Evolutionary conservation across 768 basidiomycete genomes (phyloP).

Genomic region (Termitomyces heimii): DNA sequence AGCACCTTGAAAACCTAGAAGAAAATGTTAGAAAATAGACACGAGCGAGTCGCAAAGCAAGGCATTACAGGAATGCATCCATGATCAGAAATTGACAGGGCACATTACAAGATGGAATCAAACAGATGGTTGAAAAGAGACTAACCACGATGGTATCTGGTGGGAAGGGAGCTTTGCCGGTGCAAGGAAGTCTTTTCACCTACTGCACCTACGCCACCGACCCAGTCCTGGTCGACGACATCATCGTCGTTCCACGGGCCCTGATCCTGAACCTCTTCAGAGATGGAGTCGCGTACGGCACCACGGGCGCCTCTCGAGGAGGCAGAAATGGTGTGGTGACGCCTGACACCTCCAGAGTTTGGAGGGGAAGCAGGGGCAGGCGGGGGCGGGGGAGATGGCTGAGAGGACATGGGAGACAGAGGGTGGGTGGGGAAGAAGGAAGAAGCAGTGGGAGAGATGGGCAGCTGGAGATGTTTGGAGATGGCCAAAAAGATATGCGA

Average conservation of each 20-base stretch:
- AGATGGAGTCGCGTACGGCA: slow-evolving; percentile 55
- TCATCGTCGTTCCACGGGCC: slow-evolving; percentile 71
- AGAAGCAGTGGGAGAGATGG: background rate
- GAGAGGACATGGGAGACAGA: slow-evolving; percentile 23
- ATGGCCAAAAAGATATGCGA: slow-evolving; percentile 12
- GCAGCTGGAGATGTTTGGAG: slow-evolving; percentile 4
- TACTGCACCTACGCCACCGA: slow-evolving; percentile 74
- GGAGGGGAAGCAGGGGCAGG: slow-evolving; percentile 35
- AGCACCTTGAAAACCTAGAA: slow-evolving; percentile 45
- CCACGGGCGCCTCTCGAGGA: slow-evolving; percentile 61
- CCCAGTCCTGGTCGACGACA: slow-evolving; percentile 75
- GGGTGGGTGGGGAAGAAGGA: slow-evolving; percentile 6
- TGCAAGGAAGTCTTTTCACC: slow-evolving; percentile 79
- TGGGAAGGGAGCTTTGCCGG: slow-evolving; percentile 76
- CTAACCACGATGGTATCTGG: slow-evolving; percentile 72
- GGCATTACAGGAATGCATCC: slow-evolving; percentile 17
- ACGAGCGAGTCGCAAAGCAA: slow-evolving; percentile 2
- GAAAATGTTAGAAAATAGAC: slow-evolving; percentile 10
- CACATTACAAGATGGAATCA: slow-evolving; percentile 9
- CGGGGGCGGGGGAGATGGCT: slow-evolving; percentile 31
- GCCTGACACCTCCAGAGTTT: slow-evolving; percentile 52
- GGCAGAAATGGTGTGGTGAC: slow-evolving; percentile 80
- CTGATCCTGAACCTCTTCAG: slow-evolving; percentile 56
- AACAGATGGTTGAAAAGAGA: slow-evolving; percentile 9
- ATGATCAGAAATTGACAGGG: slow-evolving; percentile 16